phyloP scores from a whole-genome alignment of 106 monocot species.

The Narthecium ossifragum region DNA sequence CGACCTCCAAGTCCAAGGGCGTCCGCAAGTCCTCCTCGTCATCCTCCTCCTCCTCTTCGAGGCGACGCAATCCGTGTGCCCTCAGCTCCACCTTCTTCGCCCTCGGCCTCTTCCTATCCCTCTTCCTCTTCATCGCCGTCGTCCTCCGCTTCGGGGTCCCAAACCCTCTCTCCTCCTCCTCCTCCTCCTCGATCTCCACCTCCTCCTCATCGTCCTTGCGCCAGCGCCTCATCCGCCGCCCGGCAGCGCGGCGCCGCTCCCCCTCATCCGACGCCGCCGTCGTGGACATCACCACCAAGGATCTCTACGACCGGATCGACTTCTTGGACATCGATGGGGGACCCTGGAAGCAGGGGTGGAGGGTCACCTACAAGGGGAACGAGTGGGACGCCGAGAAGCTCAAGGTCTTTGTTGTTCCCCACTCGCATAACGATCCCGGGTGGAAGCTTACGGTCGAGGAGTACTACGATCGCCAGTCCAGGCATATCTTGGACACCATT shows the following conservation, averaged over 20 bases:
- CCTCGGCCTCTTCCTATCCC: conserved; percentile 41
- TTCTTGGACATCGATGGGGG: conserved; percentile 81
- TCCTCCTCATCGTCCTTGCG: conserved; percentile 10
- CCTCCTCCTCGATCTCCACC: conserved; percentile 9
- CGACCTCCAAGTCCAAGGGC: conserved; percentile 19
- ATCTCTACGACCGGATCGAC: conserved; percentile 88
- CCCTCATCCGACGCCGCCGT: conserved; percentile 13
- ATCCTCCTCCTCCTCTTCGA: conserved; percentile 21
- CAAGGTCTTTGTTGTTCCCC: conserved; percentile 95
- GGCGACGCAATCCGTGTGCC: conserved; percentile 10
- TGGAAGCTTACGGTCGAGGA: conserved; percentile 94
- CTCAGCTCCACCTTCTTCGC: conserved; percentile 40
- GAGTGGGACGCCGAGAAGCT: conserved; percentile 93
- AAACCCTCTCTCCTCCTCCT: conserved; percentile 20
- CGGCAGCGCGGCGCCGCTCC: conserved; percentile 17
- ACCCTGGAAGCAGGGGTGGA: conserved; percentile 97
- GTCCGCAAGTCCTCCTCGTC: conserved; percentile 16
- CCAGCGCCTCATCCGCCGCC: conserved; percentile 9
- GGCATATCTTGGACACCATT: conserved; percentile 80
- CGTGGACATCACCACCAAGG: conserved; percentile 92
- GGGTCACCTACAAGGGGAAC: conserved; percentile 50
- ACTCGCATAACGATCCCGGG: conserved; percentile 97
- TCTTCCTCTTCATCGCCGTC: conserved; percentile 53
- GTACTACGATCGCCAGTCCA: conserved; percentile 77
- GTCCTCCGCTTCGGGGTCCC: conserved; percentile 44